Evolutionary conservation across 176 grass and related monocot genomes (phyloP), one percentile per base, ranked within the genome.

Genomic region (Carex parvula): DNA sequence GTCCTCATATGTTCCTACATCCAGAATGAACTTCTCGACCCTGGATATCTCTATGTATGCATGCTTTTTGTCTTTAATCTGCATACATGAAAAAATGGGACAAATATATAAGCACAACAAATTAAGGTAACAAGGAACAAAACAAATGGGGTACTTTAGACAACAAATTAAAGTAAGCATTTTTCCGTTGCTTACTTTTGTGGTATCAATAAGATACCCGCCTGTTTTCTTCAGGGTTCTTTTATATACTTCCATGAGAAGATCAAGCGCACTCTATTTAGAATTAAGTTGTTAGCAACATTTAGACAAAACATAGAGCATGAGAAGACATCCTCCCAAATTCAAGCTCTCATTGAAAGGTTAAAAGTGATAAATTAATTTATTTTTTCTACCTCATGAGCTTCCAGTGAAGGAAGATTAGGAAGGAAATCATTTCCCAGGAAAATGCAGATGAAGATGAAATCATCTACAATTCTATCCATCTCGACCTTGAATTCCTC

Each of bases 351-450:
- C 18, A 64, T 46, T 17, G n/a, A 46, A 50, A 71, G 37, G 32
- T 46, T 44, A 44, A 71, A 42, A 10, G 17, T 39, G 32, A 39
- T 32, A 32, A 61, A 61, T 58, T n/a, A 4, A 24, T 48, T 72
- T 60, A 41, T 39, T 39, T 39, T 29, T 39, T 18, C 15, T 79
- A 94, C 92, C 89, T 98, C 95, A 54, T 87, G 58, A 18, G 89
- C 94, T 73, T 89, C 87, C 32, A 98, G 74, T 7, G 95, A 94
- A 33, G 90, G 92, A 77, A 97, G 79, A 14, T 84, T 87, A 1
- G 92, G 87, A 66, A 97, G 85, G 65, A 97, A 97, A 89, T 97
- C 94, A 64, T 97, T 97, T 88, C 94, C 94, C 4, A 75, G 73
- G 64, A 97, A 79, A 33, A 92, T 92, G 79, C 81, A 94, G 26